A percentile compares a stretch with the other conserved stretches of the same genome.
phyloP scores from a whole-genome alignment of 352 stramenopile genomes.

The Thalassiosira tumida region DNA sequence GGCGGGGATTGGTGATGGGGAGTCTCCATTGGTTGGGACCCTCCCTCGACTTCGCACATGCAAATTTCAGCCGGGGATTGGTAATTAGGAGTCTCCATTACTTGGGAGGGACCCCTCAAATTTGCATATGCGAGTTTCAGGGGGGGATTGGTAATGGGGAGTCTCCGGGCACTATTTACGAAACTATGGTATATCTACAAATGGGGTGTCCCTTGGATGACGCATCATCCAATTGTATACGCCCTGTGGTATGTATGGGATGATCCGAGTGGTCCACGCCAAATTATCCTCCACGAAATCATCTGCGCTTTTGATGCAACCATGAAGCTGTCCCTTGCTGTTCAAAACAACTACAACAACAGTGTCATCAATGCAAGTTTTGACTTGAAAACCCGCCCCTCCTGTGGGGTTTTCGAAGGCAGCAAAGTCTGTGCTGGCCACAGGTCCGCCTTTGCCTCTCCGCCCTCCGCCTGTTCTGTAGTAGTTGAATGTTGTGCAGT shows the following conservation, averaged over 20 bases:
- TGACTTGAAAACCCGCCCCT: background rate
- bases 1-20: too few species aligned
- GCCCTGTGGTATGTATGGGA: constrained; percentile 23
- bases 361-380: constrained; percentile 46
- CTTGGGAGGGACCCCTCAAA: too few species aligned
- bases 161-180: too few species aligned
- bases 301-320: constrained; percentile 15
- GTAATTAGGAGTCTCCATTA: too few species aligned
- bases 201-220: constrained; percentile 27
- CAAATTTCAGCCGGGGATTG: too few species aligned
- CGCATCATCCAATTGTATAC: constrained; percentile 41
- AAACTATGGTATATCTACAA: constrained; percentile 37
- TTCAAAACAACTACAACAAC: constrained; percentile 31
- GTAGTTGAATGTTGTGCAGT: constrained; percentile 19
- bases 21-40: too few species aligned
- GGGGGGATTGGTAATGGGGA: too few species aligned
- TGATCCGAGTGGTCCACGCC: constrained; percentile 31
- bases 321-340: constrained; percentile 25
- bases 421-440: constrained; percentile 16
- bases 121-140: too few species aligned
- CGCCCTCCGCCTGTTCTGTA: constrained; percentile 18
- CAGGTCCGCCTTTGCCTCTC: background rate
- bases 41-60: too few species aligned
- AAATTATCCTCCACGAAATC: background rate
- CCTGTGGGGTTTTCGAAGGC: constrained; percentile 18